phyloP scores from a whole-genome alignment of 306 rosid species.

The Pyrus betulifolia region DNA sequence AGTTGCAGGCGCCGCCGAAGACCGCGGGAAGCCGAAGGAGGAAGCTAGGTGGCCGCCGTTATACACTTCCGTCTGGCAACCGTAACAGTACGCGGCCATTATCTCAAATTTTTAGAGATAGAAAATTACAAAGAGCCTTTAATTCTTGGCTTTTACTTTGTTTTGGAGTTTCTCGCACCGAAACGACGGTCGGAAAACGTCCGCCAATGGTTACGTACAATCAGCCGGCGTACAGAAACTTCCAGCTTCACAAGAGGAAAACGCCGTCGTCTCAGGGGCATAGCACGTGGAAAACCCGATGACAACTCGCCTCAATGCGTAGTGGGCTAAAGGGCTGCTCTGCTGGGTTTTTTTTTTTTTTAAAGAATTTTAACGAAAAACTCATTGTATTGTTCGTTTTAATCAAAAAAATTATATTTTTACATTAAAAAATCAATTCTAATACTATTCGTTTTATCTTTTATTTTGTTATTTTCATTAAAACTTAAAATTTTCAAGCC shows the following conservation, averaged over 20 bases:
- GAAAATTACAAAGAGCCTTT: neutral
- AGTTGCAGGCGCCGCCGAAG: slow-evolving; percentile 3
- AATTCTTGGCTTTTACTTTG: neutral
- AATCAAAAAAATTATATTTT: no score
- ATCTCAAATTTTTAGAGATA: neutral
- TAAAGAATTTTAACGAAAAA: no score
- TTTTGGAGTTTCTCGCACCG: neutral
- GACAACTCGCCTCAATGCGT: neutral
- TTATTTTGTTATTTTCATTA: no score
- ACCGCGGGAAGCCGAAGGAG: slow-evolving; percentile 22
- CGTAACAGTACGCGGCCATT: slow-evolving; percentile 10
- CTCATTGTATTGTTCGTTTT: fast-evolving
- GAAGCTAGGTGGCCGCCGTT: slow-evolving; percentile 11
- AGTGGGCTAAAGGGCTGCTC: no score
- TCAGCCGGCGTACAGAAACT: neutral
- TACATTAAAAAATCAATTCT: no score
- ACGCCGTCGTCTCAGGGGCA: neutral
- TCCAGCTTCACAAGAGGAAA: neutral
- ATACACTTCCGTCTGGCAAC: slow-evolving; percentile 10
- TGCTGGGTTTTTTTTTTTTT: no score
- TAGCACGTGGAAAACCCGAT: neutral
- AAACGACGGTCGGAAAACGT: neutral
- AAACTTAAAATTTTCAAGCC: no score
- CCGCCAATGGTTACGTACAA: neutral
- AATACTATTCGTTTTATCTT: no score